phyloP scores from a whole-genome alignment of 2,329 filamentous ascomycete genomes.

The Claviceps humidiphila region DNA sequence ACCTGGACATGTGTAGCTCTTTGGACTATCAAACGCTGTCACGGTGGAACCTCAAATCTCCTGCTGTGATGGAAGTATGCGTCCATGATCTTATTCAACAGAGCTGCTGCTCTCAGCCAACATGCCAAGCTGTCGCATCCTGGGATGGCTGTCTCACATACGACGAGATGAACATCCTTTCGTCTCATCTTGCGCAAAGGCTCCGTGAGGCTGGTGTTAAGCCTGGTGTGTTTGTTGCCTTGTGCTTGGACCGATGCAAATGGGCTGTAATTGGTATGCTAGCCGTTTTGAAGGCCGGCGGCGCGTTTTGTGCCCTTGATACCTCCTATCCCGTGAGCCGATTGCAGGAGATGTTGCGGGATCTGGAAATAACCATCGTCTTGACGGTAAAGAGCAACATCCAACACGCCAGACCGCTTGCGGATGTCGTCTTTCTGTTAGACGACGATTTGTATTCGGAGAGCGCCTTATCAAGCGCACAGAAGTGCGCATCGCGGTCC shows the following conservation, averaged over 20 bases:
- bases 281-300: constrained; percentile 19
- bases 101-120: not conserved
- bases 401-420: not conserved
- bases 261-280: constrained; percentile 13
- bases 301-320: constrained; percentile 18
- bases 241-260: constrained; percentile 17
- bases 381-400: not conserved
- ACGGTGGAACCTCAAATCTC: not conserved
- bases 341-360: constrained; percentile 2
- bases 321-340: constrained; percentile 7
- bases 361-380: not conserved
- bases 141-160: constrained; percentile 6
- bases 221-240: constrained; percentile 7
- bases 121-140: not conserved
- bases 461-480: too few species aligned
- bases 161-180: not conserved
- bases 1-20: not conserved
- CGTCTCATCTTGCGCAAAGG: not conserved
- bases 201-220: not conserved
- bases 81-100: not conserved
- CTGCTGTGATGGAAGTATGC: not conserved
- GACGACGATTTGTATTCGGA: too few species aligned
- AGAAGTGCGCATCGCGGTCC: not conserved
- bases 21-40: not conserved
- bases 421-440: not conserved